Evolutionary conservation across 2,329 filamentous ascomycete species (phyloP).

Genomic region (Cladorrhinum sp.): DNA sequence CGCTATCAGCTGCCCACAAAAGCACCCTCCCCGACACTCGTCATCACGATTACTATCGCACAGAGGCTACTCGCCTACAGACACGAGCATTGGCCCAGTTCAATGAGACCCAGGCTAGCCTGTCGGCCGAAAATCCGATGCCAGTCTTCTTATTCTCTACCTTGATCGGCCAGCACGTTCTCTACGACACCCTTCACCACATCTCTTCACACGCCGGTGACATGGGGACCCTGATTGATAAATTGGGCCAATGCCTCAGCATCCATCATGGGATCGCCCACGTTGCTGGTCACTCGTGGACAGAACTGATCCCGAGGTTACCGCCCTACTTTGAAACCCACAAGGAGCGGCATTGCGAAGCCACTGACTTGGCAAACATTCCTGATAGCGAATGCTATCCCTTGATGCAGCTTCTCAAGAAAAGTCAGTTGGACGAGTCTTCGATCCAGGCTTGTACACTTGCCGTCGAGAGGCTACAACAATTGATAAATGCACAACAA

Average conservation of each 20-base stretch:
- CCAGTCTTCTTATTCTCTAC: constrained; percentile 27
- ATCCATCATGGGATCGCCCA: constrained; percentile 23
- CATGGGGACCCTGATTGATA: constrained; percentile 18
- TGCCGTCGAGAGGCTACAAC: constrained; percentile 5
- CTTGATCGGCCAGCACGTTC: constrained; percentile 27
- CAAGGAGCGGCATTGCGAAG: neutral
- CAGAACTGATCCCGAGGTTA: neutral
- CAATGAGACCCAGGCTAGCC: constrained; percentile 9
- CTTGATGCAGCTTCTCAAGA: neutral
- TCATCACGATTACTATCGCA: constrained; percentile 11
- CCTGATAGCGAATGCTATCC: neutral
- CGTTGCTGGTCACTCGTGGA: constrained; percentile 16
- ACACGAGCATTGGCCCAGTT: constrained; percentile 21
- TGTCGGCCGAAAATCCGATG: constrained; percentile 18
- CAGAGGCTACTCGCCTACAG: constrained; percentile 25
- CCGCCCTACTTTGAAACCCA: neutral
- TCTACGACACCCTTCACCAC: constrained; percentile 23
- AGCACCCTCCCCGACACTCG: constrained; percentile 29
- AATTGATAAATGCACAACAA: constrained; percentile 1
- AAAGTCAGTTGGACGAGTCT: neutral
- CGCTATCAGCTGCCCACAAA: constrained; percentile 43
- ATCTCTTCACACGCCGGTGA: neutral
- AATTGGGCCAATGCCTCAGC: constrained; percentile 18
- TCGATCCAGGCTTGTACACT: neutral
- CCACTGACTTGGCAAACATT: neutral